phyloP scores from a whole-genome alignment of 805 yeast genomes.

The Candida gorgasii region DNA sequence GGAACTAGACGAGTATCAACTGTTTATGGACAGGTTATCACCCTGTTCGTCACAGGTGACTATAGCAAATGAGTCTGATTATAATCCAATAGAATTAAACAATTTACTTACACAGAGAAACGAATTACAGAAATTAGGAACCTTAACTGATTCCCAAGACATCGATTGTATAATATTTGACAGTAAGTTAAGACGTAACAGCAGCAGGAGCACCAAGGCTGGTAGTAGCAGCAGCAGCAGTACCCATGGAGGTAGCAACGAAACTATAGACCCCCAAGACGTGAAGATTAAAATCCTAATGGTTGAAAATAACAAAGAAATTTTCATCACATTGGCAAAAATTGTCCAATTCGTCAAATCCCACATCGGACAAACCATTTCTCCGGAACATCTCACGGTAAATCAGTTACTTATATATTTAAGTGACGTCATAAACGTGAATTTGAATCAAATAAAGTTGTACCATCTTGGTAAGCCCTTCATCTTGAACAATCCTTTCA shows the following conservation, averaged over 20 bases:
- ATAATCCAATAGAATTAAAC: slow-evolving; percentile 13
- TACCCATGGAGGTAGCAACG: not conserved
- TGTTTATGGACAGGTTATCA: slow-evolving; percentile 8
- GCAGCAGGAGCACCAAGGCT: not conserved
- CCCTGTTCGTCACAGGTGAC: slow-evolving; percentile 16
- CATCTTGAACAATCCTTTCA: slow-evolving; percentile 2
- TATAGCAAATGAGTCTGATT: slow-evolving; percentile 7
- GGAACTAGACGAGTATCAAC: slow-evolving; percentile 7
- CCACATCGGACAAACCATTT: not conserved
- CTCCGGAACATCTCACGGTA: slow-evolving; percentile 1
- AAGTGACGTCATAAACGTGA: not conserved
- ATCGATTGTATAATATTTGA: not conserved
- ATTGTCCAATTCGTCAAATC: not conserved
- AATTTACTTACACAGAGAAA: slow-evolving; percentile 12
- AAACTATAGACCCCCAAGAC: not conserved
- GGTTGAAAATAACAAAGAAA: slow-evolving; percentile 1
- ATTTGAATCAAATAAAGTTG: slow-evolving; percentile 9
- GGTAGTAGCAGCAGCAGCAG: not conserved
- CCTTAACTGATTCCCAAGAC: slow-evolving; percentile 13
- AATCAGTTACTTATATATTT: slow-evolving; percentile 14
- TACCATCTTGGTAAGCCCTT: slow-evolving; percentile 16
- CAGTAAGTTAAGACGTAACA: not conserved
- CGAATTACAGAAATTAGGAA: slow-evolving; percentile 15
- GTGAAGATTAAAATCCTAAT: not conserved
- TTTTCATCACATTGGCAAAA: not conserved